A percentile compares a stretch with the other conserved stretches of the same genome.
phyloP scores from a whole-genome alignment of 345 rosid genomes.

The Pelargonium nanum region DNA sequence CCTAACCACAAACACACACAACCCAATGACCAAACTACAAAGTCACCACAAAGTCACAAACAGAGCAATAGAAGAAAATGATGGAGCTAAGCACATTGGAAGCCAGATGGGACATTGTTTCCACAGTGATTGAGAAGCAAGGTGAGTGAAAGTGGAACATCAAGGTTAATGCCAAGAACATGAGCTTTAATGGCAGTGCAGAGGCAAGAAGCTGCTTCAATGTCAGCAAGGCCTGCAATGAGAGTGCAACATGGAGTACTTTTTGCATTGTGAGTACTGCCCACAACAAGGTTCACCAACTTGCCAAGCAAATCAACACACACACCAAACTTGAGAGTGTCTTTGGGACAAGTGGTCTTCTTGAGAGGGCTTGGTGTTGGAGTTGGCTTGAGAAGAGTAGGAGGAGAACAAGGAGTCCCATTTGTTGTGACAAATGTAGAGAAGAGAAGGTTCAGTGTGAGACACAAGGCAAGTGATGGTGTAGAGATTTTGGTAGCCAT shows the following conservation, averaged over 20 bases:
- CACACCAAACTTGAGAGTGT: slow-evolving; percentile 47
- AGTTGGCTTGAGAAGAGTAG: background rate
- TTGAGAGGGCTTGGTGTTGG: no score
- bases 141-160: slow-evolving; percentile 54
- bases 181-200: slow-evolving; percentile 74
- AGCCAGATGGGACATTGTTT: slow-evolving; percentile 60
- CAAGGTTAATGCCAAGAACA: slow-evolving; percentile 46
- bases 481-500: background rate
- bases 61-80: background rate
- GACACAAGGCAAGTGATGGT: background rate
- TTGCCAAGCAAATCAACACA: slow-evolving; percentile 54
- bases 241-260: slow-evolving; percentile 57
- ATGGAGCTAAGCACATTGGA: slow-evolving; percentile 38
- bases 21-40: background rate
- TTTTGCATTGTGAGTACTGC: slow-evolving; percentile 37
- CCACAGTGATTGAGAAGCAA: slow-evolving; percentile 65
- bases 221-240: slow-evolving; percentile 46
- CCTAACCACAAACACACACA: background rate
- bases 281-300: slow-evolving; percentile 33
- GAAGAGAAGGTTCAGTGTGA: background rate
- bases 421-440: background rate
- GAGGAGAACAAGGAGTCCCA: background rate
- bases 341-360: slow-evolving; percentile 45
- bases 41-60: background rate
- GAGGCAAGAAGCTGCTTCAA: slow-evolving; percentile 59